Evolutionary conservation across 495 filamentous ascomycete species (phyloP).

Genomic region (Penicillium simplicissimum): DNA sequence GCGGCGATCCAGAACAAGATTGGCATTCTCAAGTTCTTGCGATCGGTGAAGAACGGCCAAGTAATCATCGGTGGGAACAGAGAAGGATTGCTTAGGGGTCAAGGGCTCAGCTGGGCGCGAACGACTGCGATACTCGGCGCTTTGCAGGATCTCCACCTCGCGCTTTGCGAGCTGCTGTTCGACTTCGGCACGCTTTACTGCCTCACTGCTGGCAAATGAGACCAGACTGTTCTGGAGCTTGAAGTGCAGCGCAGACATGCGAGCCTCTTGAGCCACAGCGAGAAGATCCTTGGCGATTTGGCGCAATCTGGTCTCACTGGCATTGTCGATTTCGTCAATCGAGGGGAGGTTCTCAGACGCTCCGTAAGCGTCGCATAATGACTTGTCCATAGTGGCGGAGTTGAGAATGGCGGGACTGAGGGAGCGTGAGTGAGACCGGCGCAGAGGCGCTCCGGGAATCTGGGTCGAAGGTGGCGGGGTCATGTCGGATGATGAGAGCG

Average conservation of each 20-base stretch:
- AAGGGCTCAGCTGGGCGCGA: constrained; percentile 36
- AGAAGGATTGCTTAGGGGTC: constrained; percentile 32
- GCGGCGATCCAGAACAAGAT: constrained; percentile 60
- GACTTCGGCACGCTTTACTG: constrained; percentile 82
- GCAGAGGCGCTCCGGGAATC: constrained; percentile 46
- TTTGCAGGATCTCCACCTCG: constrained; percentile 85
- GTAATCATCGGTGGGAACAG: constrained; percentile 40
- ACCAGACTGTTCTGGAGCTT: constrained; percentile 89
- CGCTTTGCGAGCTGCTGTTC: constrained; percentile 90
- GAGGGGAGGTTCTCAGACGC: constrained; percentile 59
- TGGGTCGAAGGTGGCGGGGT: constrained; percentile 80
- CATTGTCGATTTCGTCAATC: constrained; percentile 63
- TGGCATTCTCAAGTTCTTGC: constrained; percentile 64
- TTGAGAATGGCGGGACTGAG: constrained; percentile 51
- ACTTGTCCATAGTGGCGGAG: constrained; percentile 58
- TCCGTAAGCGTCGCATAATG: constrained; percentile 50
- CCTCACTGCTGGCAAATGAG: constrained; percentile 81
- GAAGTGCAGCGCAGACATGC: constrained; percentile 85
- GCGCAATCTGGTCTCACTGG: constrained; percentile 59
- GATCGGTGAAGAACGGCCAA: constrained; percentile 49
- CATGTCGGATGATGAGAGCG: constrained; percentile 52
- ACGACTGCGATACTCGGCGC: constrained; percentile 47
- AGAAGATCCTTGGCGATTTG: constrained; percentile 58
- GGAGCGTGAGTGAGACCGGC: constrained; percentile 40
- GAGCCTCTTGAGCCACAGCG: constrained; percentile 58